Evolutionary conservation across 2,329 filamentous ascomycete genomes (phyloP).

Genomic region (Bisporella sp.): DNA sequence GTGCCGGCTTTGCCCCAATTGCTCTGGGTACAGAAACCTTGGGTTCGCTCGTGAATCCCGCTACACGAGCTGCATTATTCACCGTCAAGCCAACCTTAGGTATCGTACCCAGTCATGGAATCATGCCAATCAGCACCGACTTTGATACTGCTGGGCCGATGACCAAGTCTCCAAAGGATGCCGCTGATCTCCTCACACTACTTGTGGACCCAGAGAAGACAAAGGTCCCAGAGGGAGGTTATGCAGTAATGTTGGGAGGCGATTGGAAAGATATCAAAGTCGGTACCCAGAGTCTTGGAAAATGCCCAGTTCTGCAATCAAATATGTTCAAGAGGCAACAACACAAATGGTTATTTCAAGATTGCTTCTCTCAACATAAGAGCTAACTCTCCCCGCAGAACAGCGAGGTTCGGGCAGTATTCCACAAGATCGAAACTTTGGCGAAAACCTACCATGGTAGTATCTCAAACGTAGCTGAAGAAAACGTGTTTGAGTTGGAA

Average conservation of each 20-base stretch:
- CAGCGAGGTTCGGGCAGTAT: background rate
- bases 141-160: background rate
- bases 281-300: background rate
- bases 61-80: constrained; percentile 25
- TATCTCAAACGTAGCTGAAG: too few relatives aligned
- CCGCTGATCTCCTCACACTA: background rate
- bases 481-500: background rate
- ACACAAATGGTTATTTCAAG: background rate
- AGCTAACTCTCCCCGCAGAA: too few relatives aligned
- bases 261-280: background rate
- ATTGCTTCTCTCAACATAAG: too few relatives aligned
- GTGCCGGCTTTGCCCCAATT: constrained; percentile 15
- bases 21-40: constrained; percentile 54
- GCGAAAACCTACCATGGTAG: too few relatives aligned
- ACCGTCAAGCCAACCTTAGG: background rate
- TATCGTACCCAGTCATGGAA: background rate
- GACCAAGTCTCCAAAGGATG: background rate
- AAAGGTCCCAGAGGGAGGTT: background rate
- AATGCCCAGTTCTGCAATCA: background rate
- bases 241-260: background rate
- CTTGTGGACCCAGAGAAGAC: background rate
- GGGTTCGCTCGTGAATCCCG: constrained; percentile 54
- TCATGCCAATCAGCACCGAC: background rate
- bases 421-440: background rate
- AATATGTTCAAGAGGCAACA: background rate